Conservation (phyloP, 1,284 basidiomycete species). For the Heliocybe sulcata region DNA sequence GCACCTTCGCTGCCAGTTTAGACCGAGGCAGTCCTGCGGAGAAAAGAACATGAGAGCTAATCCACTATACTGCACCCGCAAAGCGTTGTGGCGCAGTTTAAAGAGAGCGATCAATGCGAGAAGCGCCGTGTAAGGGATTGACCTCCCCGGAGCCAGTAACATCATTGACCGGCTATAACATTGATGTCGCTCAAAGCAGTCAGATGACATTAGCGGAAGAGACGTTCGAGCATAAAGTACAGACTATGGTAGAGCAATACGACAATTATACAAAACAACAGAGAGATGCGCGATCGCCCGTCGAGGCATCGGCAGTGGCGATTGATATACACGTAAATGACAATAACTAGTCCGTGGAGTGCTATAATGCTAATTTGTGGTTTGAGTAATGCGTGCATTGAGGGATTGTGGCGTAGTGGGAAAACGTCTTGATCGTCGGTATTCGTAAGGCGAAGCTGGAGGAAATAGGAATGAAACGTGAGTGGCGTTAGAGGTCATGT, state of each 20-base stretch:
- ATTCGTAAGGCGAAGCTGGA: conserved; percentile 6
- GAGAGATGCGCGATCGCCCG: background rate
- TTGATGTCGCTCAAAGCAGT: too few relatives aligned
- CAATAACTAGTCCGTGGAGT: background rate
- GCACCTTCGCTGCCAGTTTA: too few relatives aligned
- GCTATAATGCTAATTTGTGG: background rate
- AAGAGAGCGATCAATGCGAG: background rate
- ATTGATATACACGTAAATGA: background rate
- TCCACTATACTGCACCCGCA: background rate
- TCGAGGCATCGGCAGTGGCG: background rate
- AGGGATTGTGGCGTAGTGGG: too few relatives aligned
- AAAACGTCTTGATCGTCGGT: background rate
- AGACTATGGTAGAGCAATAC: background rate
- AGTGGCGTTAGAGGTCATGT: conserved; percentile 32
- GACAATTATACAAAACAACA: background rate
- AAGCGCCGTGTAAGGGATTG: background rate
- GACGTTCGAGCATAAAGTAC: too few relatives aligned
- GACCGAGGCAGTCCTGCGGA: too few relatives aligned
- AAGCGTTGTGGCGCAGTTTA: background rate
- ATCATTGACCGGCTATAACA: too few relatives aligned
- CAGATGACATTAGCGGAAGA: too few relatives aligned
- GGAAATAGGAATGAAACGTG: background rate
- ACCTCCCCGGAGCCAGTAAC: background rate
- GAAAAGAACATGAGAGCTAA: background rate
- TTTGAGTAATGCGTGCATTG: too few relatives aligned